Evolutionary conservation across 1,284 basidiomycete species (phyloP), one percentile per base, ranked within the genome.

Genomic region (Porodaedalea pini): DNA sequence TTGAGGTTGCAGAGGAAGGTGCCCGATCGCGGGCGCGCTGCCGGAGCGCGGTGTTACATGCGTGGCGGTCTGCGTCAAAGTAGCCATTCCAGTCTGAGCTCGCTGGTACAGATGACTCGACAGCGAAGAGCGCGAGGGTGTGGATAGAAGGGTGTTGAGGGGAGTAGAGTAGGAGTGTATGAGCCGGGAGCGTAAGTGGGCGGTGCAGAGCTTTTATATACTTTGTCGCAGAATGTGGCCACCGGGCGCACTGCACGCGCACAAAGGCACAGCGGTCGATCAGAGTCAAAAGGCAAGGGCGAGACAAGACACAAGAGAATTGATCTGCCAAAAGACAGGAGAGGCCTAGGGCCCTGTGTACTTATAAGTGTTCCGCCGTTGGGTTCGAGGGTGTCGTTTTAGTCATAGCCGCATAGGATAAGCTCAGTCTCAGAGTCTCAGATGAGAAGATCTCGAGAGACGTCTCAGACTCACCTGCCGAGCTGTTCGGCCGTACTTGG

Each of bases 21-120:
- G 25, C 29, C 21, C 51, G 32, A 43, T 19, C 25, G 39, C 4
- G 43, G 8, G 8, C 32, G 50, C n/a, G 31, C 25, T 27, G 15
- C 40, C 19, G 17, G 37, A 8, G 32, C 49, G 32, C 19, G 21
- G 32, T 10, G 49, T 23, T 3, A 17, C 13, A 19, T 23, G 49
- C 29, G 39, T 23, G 37, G 50, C 37, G 27, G 49, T 51, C 31
- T 57, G 56, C 17, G 49, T 57, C 27, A 57, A 36, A 29, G 48
- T 57, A 27, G 56, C 56, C 56, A 57, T 57, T 23, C 2, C 25
- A 13, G 11, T 34, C 2, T 31, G 13, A 11, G 1, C 3, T n/a
- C n/a, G n/a, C n/a, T 15, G 21, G 41, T 23, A 23, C 21, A 13
- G 21, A 21, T 17, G 21, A 27, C 11, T 19, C n/a, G 8, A 41